Evolutionary conservation across 768 basidiomycete genomes (phyloP).

Genomic region (Suillus fuscotomentosus): DNA sequence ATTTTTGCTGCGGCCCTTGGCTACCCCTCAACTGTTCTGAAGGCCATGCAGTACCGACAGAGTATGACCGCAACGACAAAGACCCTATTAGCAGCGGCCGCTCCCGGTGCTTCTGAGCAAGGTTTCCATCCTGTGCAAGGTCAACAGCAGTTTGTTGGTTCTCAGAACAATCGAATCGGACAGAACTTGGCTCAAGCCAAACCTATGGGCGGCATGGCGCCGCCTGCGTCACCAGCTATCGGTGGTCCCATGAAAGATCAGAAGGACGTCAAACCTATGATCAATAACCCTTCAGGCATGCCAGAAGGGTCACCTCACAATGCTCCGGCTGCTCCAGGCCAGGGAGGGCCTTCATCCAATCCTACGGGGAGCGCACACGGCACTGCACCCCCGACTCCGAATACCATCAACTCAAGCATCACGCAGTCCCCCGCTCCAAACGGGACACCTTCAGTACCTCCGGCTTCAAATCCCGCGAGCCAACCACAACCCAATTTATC

Average conservation of each 20-base stretch:
- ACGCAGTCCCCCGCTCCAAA: conserved; percentile 35
- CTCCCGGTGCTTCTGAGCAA: conserved; percentile 38
- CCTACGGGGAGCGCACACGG: conserved; percentile 19
- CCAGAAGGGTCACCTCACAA: conserved; percentile 46
- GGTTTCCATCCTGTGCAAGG: conserved; percentile 36
- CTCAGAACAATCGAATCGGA: conserved; percentile 30
- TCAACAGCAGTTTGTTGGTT: conserved; percentile 33
- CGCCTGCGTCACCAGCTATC: conserved; percentile 52
- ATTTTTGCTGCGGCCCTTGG: background rate
- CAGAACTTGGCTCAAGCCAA: conserved; percentile 29
- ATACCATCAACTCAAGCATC: conserved; percentile 29
- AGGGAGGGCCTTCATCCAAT: conserved; percentile 20
- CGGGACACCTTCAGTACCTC: conserved; percentile 28
- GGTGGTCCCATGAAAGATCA: conserved; percentile 30
- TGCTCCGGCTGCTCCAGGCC: conserved; percentile 25
- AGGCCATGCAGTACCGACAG: conserved; percentile 36
- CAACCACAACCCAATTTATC: conserved; percentile 17
- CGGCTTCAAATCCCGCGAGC: conserved; percentile 22
- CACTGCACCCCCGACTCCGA: conserved; percentile 39
- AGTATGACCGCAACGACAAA: conserved; percentile 37
- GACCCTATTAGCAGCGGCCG: conserved; percentile 22
- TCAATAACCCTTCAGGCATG: conserved; percentile 25
- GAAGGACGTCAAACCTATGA: conserved; percentile 34
- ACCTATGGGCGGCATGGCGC: conserved; percentile 46
- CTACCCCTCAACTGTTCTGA: conserved; percentile 12